Evolutionary conservation across 768 basidiomycete genomes (phyloP), one percentile per base, ranked within the genome.

Genomic region (Cystobasidium onofrii): DNA sequence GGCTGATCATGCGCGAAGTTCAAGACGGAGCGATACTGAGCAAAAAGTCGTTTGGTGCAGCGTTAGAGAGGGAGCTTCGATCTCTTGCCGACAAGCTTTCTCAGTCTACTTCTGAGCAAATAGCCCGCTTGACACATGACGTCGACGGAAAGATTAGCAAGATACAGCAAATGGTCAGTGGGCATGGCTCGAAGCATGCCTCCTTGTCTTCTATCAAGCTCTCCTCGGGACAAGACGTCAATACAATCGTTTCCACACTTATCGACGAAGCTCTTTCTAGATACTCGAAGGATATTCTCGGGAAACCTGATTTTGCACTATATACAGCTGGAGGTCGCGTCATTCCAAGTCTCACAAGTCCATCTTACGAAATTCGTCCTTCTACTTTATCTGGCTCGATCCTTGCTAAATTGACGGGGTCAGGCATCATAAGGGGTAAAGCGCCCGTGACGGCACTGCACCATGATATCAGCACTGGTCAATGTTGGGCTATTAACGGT

Each of bases 401-500:
- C 0, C 79, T 81, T 3, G 84, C 83, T 1, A 81, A 86, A 73
- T 76, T 90, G 77, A 87, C 88, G 0, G 89, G 89, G 41, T 64
- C 78, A 61, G 83, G 84, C 54, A 86, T 86, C 23, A 84, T 84
- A 76, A 87, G 50, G 81, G 93, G 91, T n/a, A 86, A 88, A 18
- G 86, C 91, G 0, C 93, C 95, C 0, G 86, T 92, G 62, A 89
- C 86, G 0, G 91, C 91, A 1, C 84, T 99, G n/a, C 89, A 95
- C 78, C 88, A 90, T 73, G 91, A 96, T 75, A 83, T 84, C 31
- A 86, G 89, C 70, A 87, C 87, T 39, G 95, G 96, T 1, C 85
- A 88, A 71, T 99, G 95, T 81, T 99, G 95, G 93, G 91, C 95
- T 0, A 92, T 98, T 82, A 83, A 82, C 4, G 94, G 94, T 0